Evolutionary conservation across 1,284 basidiomycete genomes (phyloP).

Genomic region (Ceratobasidium sp.): DNA sequence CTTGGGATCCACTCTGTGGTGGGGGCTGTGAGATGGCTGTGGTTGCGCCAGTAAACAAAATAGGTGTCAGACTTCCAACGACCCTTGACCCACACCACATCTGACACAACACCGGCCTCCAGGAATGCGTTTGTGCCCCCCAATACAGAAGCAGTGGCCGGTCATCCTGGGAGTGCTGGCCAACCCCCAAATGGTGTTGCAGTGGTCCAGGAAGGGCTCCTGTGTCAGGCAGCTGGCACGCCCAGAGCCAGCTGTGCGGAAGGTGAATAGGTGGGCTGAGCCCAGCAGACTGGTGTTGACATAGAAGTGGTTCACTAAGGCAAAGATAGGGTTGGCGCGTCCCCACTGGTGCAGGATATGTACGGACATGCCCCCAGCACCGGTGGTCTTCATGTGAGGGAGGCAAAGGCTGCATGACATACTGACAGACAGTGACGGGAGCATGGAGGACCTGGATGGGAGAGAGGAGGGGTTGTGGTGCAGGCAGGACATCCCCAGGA

Average conservation of each 20-base stretch:
- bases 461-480: neutral
- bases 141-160: slow-evolving; percentile 59
- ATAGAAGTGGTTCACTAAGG: neutral
- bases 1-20: too few species aligned
- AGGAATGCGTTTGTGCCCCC: slow-evolving; percentile 58
- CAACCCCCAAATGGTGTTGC: slow-evolving; percentile 48
- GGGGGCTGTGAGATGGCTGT: too few species aligned
- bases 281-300: neutral
- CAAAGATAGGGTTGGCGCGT: neutral
- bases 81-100: slow-evolving; percentile 56
- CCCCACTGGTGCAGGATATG: slow-evolving; percentile 2
- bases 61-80: slow-evolving; percentile 57
- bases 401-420: too few species aligned
- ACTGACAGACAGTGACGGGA: too few species aligned
- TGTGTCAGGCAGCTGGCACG: neutral
- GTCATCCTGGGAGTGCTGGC: slow-evolving; percentile 56
- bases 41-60: slow-evolving; percentile 56
- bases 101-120: slow-evolving; percentile 54
- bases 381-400: too few species aligned
- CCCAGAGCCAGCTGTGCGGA: neutral
- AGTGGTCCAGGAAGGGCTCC: slow-evolving; percentile 16
- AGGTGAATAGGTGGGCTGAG: neutral
- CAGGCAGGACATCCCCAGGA: too few species aligned
- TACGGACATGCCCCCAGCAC: too few species aligned
- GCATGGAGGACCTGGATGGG: neutral